These are phyloP conservation scores for Babesia ovis DNA, from an alignment of 169 alveolate species.

Conservation along the genomic window DNA sequence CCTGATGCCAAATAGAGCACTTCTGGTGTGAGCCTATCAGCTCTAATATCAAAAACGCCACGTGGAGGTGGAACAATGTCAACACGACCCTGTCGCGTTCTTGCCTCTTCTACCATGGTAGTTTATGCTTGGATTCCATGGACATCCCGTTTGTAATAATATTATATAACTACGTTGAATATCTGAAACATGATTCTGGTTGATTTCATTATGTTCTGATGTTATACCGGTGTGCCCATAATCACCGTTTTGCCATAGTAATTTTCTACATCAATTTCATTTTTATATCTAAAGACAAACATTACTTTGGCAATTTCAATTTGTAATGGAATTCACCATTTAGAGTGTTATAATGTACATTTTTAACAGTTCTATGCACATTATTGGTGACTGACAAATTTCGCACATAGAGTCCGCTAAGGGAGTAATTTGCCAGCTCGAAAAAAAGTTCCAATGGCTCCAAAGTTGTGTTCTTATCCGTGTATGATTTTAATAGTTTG, in stretches of 20 bases:
- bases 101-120: background rate
- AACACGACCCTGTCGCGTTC: background rate
- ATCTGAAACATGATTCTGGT: too few relatives aligned
- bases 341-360: constrained; percentile 3
- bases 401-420: constrained; percentile 52
- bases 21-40: constrained; percentile 13
- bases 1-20: constrained; percentile 39
- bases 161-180: too few relatives aligned
- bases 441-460: constrained; percentile 32
- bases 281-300: background rate
- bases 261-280: too few relatives aligned
- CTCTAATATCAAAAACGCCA: constrained; percentile 23
- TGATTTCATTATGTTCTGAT: too few relatives aligned
- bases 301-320: constrained; percentile 5
- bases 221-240: too few relatives aligned
- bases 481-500: constrained; percentile 12
- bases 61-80: constrained; percentile 16
- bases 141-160: too few relatives aligned
- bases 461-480: constrained; percentile 3
- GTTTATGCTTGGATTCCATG: too few relatives aligned
- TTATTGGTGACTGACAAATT: background rate
- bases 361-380: background rate
- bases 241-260: too few relatives aligned
- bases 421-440: constrained; percentile 28
- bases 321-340: constrained; percentile 14